These are phyloP conservation scores for Neopestalotiopsis sp. DNA, from an alignment of 2,329 filamentous ascomycete species.

Conservation along the genomic window DNA sequence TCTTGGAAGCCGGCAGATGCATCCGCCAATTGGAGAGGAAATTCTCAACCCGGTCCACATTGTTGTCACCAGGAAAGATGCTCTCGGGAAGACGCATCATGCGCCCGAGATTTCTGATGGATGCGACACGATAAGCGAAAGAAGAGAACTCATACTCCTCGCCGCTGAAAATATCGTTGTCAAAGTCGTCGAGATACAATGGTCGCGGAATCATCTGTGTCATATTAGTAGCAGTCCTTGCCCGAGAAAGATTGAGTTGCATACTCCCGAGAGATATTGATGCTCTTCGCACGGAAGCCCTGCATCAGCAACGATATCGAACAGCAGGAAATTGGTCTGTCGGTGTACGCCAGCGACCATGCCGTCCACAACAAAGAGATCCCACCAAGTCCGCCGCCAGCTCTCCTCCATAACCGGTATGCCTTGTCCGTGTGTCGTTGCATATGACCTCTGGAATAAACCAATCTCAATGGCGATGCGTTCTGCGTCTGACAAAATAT, in stretches of 20 bases:
- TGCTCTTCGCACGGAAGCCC: slow-evolving; percentile 82
- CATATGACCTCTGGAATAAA: slow-evolving; percentile 73
- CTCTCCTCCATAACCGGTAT: slow-evolving; percentile 78
- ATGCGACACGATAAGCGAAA: slow-evolving; percentile 83
- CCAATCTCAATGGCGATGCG: slow-evolving; percentile 76
- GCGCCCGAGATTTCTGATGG: slow-evolving; percentile 76
- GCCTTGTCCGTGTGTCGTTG: slow-evolving; percentile 65
- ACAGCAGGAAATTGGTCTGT: slow-evolving; percentile 72
- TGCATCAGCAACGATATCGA: slow-evolving; percentile 70
- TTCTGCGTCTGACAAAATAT: slow-evolving; percentile 71
- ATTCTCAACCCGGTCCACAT: slow-evolving; percentile 55
- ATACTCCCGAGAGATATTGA: slow-evolving; percentile 67
- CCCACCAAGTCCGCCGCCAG: slow-evolving; percentile 92
- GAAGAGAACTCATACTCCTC: slow-evolving; percentile 78
- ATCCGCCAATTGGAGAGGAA: slow-evolving; percentile 76
- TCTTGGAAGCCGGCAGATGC: slow-evolving; percentile 76
- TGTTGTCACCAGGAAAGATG: slow-evolving; percentile 58
- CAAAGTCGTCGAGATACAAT: slow-evolving; percentile 74
- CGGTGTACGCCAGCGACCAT: slow-evolving; percentile 83
- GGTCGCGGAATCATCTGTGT: slow-evolving; percentile 61
- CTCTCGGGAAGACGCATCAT: slow-evolving; percentile 67
- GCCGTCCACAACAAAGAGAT: slow-evolving; percentile 77
- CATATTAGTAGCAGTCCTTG: slow-evolving; percentile 5
- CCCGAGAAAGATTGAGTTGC: slow-evolving; percentile 29
- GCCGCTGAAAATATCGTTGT: slow-evolving; percentile 74